Base-by-base conservation (phyloP, 371 early-diverging fungal genomes). In the Phascolomyces articulosus region DNA sequence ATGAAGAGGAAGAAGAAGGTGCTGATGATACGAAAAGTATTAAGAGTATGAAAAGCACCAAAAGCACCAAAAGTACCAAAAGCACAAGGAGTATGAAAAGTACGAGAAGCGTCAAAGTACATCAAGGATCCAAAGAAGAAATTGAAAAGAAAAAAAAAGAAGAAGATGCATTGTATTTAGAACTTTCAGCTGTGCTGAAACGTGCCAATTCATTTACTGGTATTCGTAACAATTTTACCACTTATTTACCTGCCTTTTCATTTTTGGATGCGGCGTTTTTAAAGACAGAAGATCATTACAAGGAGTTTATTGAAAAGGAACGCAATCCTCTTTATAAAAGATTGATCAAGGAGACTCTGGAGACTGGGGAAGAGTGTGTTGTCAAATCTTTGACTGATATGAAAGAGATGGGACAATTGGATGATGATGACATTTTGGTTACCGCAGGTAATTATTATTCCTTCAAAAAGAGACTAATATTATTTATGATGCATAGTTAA, bases 381-480 rank as follows among this genome's bases (percentile, higher is more conserved):
- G 53, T 63, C 8, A 65, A 61, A 40, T 49, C 53, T 18, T 48
- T 71, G 26, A 34, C 51, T 20, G 40, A 59, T 51, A 68, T 60
- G 53, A 58, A 69, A 41, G 55, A 63, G 6, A 62, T 40, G 40
- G 40, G 55, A 1, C 41, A 57, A 11, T 23, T 74, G 24, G 69
- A 74, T 58, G 69, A 68, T 18, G 41, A 64, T 11, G 60, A 68
- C 23, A 24, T 72, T 15, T 15, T 60, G 2, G 57, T 67, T 0
- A 48, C 68, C 4, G 49, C 54, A 51, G 62, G 54, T 61, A 61
- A 9, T 56, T n/a, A 13, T 24, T 21, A 11, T 29, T 55, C 13
- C 20, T 15, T 55, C 29, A 29, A 4, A 4, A 27, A 54, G 11
- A n/a, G n/a, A n/a, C n/a, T n/a, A n/a, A n/a, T n/a, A n/a, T n/a